Conservation (phyloP, 208 protist genomes). For the Strigomonas culicis region DNA sequence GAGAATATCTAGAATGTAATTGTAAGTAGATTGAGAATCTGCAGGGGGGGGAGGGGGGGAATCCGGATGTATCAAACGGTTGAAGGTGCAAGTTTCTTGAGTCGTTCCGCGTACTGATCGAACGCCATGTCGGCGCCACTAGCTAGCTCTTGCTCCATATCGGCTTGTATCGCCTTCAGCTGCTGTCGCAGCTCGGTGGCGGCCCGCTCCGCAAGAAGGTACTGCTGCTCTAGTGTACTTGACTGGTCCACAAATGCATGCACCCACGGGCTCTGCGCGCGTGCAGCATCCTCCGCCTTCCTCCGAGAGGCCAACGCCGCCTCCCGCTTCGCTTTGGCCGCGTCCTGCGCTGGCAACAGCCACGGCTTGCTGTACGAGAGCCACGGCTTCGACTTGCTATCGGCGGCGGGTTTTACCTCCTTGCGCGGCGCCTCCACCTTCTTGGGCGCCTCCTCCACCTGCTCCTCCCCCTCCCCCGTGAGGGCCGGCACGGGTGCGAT, state of each 20-base stretch:
- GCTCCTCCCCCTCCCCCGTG: neutral
- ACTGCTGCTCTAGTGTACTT: constrained; percentile 22
- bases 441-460: too few relatives aligned
- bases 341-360: constrained; percentile 30
- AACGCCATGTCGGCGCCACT: constrained; percentile 18
- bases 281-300: constrained; percentile 15
- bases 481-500: constrained; percentile 1
- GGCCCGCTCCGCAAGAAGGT: constrained; percentile 12
- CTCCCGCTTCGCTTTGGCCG: constrained; percentile 33
- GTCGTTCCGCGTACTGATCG: constrained; percentile 12
- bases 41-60: too few relatives aligned
- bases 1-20: neutral
- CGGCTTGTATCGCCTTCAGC: constrained; percentile 17
- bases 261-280: constrained; percentile 19
- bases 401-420: neutral
- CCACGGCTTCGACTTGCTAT: constrained; percentile 37
- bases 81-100: neutral
- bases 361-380: constrained; percentile 65
- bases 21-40: neutral
- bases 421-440: neutral
- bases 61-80: too few relatives aligned
- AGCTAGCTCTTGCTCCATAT: constrained; percentile 14
- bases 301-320: constrained; percentile 20
- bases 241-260: constrained; percentile 22
- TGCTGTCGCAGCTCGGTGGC: constrained; percentile 15